Evolutionary conservation across 164 flowering plant genomes (phyloP).

Genomic region (Dillenia suffruticosa): DNA sequence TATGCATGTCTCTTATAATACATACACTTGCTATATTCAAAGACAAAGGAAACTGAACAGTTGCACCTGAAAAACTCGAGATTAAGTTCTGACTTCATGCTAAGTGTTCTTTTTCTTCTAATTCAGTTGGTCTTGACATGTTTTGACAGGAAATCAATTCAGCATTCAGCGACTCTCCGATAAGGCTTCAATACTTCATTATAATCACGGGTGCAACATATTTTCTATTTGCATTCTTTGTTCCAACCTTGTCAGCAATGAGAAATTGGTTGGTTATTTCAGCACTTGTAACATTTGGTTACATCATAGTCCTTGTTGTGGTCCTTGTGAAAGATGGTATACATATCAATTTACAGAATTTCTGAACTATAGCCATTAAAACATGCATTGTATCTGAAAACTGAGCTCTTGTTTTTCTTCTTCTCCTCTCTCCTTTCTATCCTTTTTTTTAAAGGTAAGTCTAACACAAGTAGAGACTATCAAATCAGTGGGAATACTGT

Average conservation of each 20-base stretch:
- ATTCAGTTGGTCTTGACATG: not conserved
- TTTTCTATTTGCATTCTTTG: conserved; percentile 36
- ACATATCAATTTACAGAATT: not conserved
- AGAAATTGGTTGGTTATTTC: conserved; percentile 41
- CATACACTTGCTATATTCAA: too few species aligned
- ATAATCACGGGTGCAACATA: conserved; percentile 37
- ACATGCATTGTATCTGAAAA: not conserved
- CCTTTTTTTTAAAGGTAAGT: conserved; percentile 22
- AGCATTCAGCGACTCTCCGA: conserved; percentile 28
- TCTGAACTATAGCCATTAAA: not conserved
- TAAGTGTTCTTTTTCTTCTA: not conserved
- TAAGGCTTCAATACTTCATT: conserved; percentile 49
- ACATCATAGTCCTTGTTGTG: conserved; percentile 24
- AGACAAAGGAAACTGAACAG: too few species aligned
- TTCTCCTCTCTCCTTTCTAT: not conserved
- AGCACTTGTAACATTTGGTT: conserved; percentile 28
- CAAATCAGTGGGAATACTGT: conserved; percentile 27
- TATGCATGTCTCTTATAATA: conserved; percentile 9
- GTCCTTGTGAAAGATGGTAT: conserved; percentile 39
- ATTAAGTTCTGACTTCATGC: not conserved
- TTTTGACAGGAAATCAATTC: conserved; percentile 32
- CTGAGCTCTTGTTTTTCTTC: not conserved
- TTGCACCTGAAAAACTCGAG: too few species aligned
- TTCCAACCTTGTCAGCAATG: conserved; percentile 57
- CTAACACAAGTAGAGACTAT: conserved; percentile 29